These are phyloP conservation scores for Metschnikowia reukaufii DNA, from an alignment of 805 yeast genomes.

Conservation along the genomic window DNA sequence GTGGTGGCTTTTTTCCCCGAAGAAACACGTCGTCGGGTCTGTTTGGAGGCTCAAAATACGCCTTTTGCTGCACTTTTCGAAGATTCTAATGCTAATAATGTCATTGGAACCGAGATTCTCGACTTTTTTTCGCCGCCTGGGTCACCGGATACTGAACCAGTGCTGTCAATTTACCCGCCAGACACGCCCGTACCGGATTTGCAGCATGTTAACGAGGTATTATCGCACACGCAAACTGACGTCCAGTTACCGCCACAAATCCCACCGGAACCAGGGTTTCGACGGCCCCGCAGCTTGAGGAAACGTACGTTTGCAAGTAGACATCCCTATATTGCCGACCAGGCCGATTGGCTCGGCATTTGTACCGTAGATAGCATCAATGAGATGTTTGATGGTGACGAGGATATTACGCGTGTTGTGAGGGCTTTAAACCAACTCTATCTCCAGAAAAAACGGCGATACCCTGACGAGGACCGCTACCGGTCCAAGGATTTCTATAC, in stretches of 20 bases:
- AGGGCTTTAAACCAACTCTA: slow-evolving; percentile 38
- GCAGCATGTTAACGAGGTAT: background rate
- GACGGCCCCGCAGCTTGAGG: slow-evolving; percentile 30
- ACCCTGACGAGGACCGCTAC: slow-evolving; percentile 42
- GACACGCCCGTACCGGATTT: background rate
- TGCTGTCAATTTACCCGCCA: too few species aligned
- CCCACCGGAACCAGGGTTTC: background rate
- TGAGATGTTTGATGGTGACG: slow-evolving; percentile 36
- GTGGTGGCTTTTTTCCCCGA: slow-evolving; percentile 11
- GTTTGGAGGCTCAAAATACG: slow-evolving; percentile 12
- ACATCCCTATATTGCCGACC: slow-evolving; percentile 46
- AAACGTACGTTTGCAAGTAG: slow-evolving; percentile 45
- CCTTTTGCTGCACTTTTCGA: slow-evolving; percentile 11
- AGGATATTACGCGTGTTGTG: slow-evolving; percentile 31
- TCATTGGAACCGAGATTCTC: background rate
- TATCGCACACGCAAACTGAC: background rate
- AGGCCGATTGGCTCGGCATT: slow-evolving; percentile 44
- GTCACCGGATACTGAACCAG: too few species aligned
- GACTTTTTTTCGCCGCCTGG: too few species aligned
- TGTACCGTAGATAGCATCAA: slow-evolving; percentile 36
- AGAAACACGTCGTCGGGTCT: slow-evolving; percentile 13
- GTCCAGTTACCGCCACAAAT: background rate
- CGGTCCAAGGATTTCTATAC: slow-evolving; percentile 39
- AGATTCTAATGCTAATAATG: background rate
- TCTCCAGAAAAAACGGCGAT: slow-evolving; percentile 27